Evolutionary conservation across 495 filamentous ascomycete genomes (phyloP).

Genomic region (Neurospora hispaniola): DNA sequence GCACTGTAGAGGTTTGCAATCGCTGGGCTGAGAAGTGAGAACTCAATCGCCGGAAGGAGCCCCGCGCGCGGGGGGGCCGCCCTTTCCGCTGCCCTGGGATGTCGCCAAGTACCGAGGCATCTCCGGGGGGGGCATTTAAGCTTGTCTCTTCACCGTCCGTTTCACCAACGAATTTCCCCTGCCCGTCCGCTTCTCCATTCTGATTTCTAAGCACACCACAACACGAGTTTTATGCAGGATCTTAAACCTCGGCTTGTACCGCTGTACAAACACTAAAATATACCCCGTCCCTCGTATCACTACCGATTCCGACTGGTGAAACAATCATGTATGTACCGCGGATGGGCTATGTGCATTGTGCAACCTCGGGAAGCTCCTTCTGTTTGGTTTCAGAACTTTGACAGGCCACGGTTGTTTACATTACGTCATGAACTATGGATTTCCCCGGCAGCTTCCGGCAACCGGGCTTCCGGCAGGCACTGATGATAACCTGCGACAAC

Average conservation of each 20-base stretch:
- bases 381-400: not conserved
- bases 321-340: too few relatives aligned
- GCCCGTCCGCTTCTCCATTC: not conserved
- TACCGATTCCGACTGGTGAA: not conserved
- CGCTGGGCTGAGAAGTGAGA: too few relatives aligned
- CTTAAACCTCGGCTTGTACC: not conserved
- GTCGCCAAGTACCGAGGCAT: not conserved
- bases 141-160: not conserved
- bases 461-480: too few relatives aligned
- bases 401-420: not conserved
- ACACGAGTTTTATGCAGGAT: not conserved
- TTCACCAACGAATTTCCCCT: not conserved
- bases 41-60: not conserved
- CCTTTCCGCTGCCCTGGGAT: not conserved
- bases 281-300: not conserved
- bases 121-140: not conserved
- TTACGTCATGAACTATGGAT: not conserved
- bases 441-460: not conserved
- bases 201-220: not conserved
- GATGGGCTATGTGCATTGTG: too few relatives aligned
- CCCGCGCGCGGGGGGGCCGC: not conserved
- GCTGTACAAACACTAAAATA: too few relatives aligned
- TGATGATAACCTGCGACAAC: too few relatives aligned
- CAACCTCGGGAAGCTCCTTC: not conserved
- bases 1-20: too few relatives aligned